Evolutionary conservation across 768 basidiomycete genomes (phyloP).

Genomic region (Trametes maxima): DNA sequence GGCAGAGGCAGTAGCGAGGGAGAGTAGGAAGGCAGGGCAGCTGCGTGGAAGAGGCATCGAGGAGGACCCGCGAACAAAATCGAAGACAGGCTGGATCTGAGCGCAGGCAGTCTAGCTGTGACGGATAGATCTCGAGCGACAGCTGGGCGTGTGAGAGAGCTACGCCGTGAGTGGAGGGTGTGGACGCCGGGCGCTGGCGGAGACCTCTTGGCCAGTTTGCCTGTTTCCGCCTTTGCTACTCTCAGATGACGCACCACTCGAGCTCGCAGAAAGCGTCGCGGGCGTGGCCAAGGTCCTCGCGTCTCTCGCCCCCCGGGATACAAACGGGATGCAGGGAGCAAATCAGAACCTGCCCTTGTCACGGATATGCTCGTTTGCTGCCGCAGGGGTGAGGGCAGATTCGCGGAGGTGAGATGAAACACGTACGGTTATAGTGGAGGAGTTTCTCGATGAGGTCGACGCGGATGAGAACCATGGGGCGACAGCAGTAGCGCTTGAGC

Average conservation of each 20-base stretch:
- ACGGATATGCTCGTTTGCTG: conserved; percentile 18
- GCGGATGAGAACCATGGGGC: conserved; percentile 96
- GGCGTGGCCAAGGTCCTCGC: conserved; percentile 10
- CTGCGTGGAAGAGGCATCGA: too few species aligned
- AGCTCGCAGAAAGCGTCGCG: conserved; percentile 18
- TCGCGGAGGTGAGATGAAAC: background rate
- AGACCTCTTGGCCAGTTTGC: too few species aligned
- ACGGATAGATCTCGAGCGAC: too few species aligned
- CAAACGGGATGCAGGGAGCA: background rate
- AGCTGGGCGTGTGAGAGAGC: too few species aligned
- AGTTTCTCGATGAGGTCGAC: conserved; percentile 98
- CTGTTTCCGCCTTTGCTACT: too few species aligned
- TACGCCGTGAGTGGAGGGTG: too few species aligned
- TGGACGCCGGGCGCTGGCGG: too few species aligned
- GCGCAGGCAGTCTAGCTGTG: too few species aligned
- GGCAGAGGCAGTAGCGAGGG: too few species aligned
- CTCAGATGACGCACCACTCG: conserved; percentile 15
- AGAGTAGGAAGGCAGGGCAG: too few species aligned
- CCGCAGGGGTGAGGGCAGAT: background rate
- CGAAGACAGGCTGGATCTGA: too few species aligned
- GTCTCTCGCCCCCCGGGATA: conserved; percentile 8
- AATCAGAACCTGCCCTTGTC: conserved; percentile 3
- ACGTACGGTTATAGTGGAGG: conserved; percentile 91
- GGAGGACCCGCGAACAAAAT: too few species aligned
- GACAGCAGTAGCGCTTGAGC: conserved; percentile 92